Percentiles rank a stretch among this genome's conserved stretches.
Conservation (phyloP, 2,329 filamentous ascomycete species). For the Aureobasidium uvarum region DNA sequence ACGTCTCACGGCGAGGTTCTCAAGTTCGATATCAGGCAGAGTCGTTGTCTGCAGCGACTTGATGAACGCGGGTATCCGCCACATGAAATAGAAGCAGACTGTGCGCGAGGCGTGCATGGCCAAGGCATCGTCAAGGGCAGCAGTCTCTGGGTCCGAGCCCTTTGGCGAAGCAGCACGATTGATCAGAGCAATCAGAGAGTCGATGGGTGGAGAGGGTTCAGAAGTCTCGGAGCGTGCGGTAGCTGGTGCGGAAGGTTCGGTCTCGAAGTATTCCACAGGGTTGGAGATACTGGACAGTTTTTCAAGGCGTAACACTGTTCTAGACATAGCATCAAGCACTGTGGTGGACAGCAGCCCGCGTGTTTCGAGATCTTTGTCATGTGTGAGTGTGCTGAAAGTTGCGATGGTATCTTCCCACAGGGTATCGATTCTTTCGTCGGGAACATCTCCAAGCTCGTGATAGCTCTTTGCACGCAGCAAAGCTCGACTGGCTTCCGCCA, state of each 20-base stretch:
- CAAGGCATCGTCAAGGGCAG: slow-evolving; percentile 75
- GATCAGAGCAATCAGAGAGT: slow-evolving; percentile 69
- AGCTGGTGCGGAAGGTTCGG: slow-evolving; percentile 34
- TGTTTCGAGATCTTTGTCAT: slow-evolving; percentile 67
- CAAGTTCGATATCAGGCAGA: slow-evolving; percentile 58
- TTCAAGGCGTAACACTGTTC: slow-evolving; percentile 73
- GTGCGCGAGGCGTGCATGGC: slow-evolving; percentile 73
- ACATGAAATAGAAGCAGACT: slow-evolving; percentile 89
- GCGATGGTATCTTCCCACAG: slow-evolving; percentile 84
- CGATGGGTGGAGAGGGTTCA: slow-evolving; percentile 49
- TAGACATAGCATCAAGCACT: slow-evolving; percentile 67
- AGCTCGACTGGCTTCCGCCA: slow-evolving; percentile 78
- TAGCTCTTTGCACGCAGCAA: slow-evolving; percentile 82
- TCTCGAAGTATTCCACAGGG: slow-evolving; percentile 72
- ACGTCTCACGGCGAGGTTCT: slow-evolving; percentile 53
- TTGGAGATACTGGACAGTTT: slow-evolving; percentile 78
- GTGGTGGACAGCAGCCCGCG: slow-evolving; percentile 67
- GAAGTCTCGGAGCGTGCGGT: slow-evolving; percentile 38
- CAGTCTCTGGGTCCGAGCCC: slow-evolving; percentile 57
- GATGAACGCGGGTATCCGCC: slow-evolving; percentile 65
- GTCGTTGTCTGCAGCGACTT: slow-evolving; percentile 46
- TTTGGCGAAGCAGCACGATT: slow-evolving; percentile 64
- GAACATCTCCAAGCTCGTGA: slow-evolving; percentile 82
- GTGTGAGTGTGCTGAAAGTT: slow-evolving; percentile 65
- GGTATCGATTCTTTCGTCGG: slow-evolving; percentile 73